Evolutionary conservation across 1,284 basidiomycete genomes (phyloP).

Genomic region (Vanrija sp.): DNA sequence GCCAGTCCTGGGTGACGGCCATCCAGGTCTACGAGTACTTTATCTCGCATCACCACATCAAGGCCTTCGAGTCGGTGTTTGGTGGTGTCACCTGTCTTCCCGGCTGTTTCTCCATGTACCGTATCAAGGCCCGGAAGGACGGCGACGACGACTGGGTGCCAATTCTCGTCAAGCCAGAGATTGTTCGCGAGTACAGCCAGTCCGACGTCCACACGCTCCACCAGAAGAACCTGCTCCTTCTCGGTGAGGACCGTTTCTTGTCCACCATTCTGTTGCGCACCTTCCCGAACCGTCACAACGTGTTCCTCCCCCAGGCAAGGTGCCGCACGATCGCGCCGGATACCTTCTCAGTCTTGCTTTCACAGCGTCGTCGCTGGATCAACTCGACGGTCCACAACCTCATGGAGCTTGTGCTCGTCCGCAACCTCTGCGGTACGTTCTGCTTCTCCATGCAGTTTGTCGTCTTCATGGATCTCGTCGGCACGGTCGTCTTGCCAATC

Average conservation of each 20-base stretch:
- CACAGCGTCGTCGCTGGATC: slow-evolving; percentile 98
- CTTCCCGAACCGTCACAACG: slow-evolving; percentile 98
- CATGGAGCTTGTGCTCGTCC: slow-evolving; percentile 96
- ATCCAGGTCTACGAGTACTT: slow-evolving; percentile 99
- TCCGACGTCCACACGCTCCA: slow-evolving; percentile 89
- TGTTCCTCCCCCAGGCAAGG: slow-evolving; percentile 94
- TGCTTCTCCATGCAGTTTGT: slow-evolving; percentile 98
- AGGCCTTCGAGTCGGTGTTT: slow-evolving; percentile 98
- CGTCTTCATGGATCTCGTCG: slow-evolving; percentile 96
- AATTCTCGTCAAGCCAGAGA: slow-evolving; percentile 93
- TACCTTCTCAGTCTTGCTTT: slow-evolving; percentile 86
- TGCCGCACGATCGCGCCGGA: slow-evolving; percentile 96
- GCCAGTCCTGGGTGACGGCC: slow-evolving; percentile 93
- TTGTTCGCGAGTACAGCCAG: slow-evolving; percentile 96
- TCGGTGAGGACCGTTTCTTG: slow-evolving; percentile 98
- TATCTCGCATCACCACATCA: slow-evolving; percentile 96
- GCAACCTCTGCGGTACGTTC: slow-evolving; percentile 91
- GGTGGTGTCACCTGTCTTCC: slow-evolving; percentile 99
- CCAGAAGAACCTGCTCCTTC: slow-evolving; percentile 93
- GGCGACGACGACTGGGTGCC: slow-evolving; percentile 96
- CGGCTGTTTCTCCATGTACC: slow-evolving; percentile 99
- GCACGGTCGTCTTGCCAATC: slow-evolving; percentile 90
- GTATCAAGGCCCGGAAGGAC: slow-evolving; percentile 85
- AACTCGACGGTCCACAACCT: slow-evolving; percentile 99
- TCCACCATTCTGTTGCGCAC: slow-evolving; percentile 92